These are phyloP conservation scores for Coemansia sp. DNA, from an alignment of 192 early-diverging fungal species.

Conservation along the genomic window DNA sequence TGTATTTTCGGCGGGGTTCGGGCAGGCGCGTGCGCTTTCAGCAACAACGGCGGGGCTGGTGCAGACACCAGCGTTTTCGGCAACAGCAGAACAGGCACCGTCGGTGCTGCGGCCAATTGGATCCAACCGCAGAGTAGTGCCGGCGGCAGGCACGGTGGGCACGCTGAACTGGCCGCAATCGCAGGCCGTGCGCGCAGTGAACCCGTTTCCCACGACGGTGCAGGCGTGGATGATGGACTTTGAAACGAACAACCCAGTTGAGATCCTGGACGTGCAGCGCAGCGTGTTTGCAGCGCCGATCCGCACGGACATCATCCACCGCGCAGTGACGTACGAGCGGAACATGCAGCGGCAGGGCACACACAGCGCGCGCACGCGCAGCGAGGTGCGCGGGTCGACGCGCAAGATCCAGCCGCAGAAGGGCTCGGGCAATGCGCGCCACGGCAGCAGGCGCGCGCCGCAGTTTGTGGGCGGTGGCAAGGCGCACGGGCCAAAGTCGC, in stretches of 20 bases:
- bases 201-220: slow-evolving; percentile 51
- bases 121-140: slow-evolving; percentile 32
- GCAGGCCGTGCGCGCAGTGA: slow-evolving; percentile 27
- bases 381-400: slow-evolving; percentile 82
- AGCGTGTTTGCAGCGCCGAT: slow-evolving; percentile 74
- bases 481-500: slow-evolving; percentile 89
- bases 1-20: too few species aligned
- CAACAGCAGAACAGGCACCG: neutral
- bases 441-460: slow-evolving; percentile 79
- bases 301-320: slow-evolving; percentile 79
- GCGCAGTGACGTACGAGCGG: slow-evolving; percentile 85
- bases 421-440: slow-evolving; percentile 89
- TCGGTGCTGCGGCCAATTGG: slow-evolving; percentile 43
- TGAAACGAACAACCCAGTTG: slow-evolving; percentile 65
- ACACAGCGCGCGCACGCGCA: slow-evolving; percentile 72
- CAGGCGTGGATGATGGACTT: slow-evolving; percentile 80
- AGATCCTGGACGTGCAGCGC: slow-evolving; percentile 68
- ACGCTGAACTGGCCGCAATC: slow-evolving; percentile 39
- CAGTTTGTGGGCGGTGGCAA: slow-evolving; percentile 85
- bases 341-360: slow-evolving; percentile 80
- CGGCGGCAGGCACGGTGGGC: slow-evolving; percentile 30
- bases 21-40: too few species aligned
- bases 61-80: too few species aligned
- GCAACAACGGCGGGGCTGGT: neutral
- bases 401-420: slow-evolving; percentile 87